A percentile compares a stretch with the other conserved stretches of the same genome.
Conservation (phyloP, 2,329 filamentous ascomycete genomes). For the Stagonosporopsis chrysanthemi region DNA sequence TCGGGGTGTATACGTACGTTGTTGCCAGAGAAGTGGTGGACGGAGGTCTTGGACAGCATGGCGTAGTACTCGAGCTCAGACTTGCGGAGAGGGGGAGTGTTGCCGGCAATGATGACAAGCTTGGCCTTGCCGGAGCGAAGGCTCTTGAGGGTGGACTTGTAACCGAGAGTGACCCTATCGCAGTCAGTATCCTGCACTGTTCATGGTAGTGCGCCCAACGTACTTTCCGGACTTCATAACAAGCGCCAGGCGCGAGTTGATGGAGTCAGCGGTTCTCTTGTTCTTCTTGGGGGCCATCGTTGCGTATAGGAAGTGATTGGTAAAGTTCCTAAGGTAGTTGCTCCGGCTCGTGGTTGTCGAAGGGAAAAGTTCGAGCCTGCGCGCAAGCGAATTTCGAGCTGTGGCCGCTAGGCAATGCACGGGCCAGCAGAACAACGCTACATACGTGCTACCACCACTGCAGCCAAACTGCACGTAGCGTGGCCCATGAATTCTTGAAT, state of each 20-base stretch:
- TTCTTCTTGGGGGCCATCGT: slow-evolving; percentile 76
- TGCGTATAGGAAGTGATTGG: slow-evolving; percentile 48
- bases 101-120: slow-evolving; percentile 93
- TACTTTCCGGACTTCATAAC: slow-evolving; percentile 72
- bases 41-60: slow-evolving; percentile 81
- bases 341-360: slow-evolving; percentile 21
- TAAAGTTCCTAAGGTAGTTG: slow-evolving; percentile 32
- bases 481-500: background rate
- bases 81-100: slow-evolving; percentile 98
- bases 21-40: slow-evolving; percentile 98
- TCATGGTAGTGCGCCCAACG: slow-evolving; percentile 31
- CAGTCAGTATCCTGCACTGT: slow-evolving; percentile 26
- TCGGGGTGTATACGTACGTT: slow-evolving; percentile 77
- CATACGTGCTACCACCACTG: too few species aligned
- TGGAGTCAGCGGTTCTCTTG: slow-evolving; percentile 86
- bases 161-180: slow-evolving; percentile 79
- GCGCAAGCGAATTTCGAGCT: slow-evolving; percentile 21
- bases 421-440: background rate
- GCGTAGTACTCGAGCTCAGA: slow-evolving; percentile 84
- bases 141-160: slow-evolving; percentile 86
- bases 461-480: too few species aligned
- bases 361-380: slow-evolving; percentile 14
- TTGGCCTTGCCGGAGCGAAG: slow-evolving; percentile 97
- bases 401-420: slow-evolving; percentile 4
- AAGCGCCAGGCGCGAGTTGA: slow-evolving; percentile 72